Evolutionary conservation across 306 rosid species (phyloP).

Genomic region (Prunus armeniaca): DNA sequence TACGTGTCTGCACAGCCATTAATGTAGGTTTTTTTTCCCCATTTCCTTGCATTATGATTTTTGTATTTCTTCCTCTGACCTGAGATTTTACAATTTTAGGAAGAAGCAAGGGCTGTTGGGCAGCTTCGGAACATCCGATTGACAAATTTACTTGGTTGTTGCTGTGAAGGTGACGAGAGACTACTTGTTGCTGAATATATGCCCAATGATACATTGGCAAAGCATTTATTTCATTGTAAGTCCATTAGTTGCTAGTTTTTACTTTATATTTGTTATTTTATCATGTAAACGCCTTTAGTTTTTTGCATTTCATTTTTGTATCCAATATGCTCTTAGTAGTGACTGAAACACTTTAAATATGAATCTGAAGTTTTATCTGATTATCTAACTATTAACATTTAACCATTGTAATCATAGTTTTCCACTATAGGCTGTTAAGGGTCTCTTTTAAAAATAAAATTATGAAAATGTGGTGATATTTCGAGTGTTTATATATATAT

Average conservation of each 20-base stretch:
- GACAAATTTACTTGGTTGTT: constrained; percentile 90
- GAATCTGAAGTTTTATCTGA: background rate
- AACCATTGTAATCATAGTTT: background rate
- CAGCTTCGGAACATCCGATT: constrained; percentile 77
- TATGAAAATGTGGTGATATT: background rate
- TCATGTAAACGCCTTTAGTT: constrained; percentile 11
- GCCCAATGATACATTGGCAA: constrained; percentile 94
- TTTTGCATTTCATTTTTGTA: background rate
- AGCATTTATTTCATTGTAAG: constrained; percentile 97
- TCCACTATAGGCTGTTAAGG: background rate
- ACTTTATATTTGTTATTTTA: background rate
- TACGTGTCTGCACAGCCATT: background rate
- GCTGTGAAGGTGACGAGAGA: constrained; percentile 92
- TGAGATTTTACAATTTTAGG: constrained; percentile 44
- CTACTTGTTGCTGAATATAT: constrained; percentile 85
- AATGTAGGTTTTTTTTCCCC: background rate
- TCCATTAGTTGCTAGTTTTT: constrained; percentile 10
- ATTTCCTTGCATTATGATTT: background rate
- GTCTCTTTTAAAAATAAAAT: background rate
- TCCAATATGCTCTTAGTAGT: background rate
- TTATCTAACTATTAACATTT: background rate
- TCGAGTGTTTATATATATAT: background rate
- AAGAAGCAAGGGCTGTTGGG: constrained; percentile 91
- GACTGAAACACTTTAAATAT: background rate
- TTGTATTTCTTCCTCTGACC: constrained; percentile 15